Evolutionary conservation across 768 basidiomycete species (phyloP).

Genomic region (Leccinum uliginosum): DNA sequence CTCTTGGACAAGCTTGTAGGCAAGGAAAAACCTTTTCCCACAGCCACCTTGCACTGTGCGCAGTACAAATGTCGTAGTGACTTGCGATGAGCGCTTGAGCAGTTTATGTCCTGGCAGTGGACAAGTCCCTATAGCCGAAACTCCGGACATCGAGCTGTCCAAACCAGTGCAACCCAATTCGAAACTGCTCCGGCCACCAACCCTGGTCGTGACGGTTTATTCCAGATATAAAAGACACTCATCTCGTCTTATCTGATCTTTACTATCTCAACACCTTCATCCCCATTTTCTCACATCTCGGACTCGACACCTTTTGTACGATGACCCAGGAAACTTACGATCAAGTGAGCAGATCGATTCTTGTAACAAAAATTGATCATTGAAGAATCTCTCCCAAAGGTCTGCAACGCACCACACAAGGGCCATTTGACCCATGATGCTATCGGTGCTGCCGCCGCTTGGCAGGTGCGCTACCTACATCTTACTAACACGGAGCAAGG

Average conservation of each 20-base stretch:
- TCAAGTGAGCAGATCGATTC: slow-evolving; percentile 13
- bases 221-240: slow-evolving; percentile 12
- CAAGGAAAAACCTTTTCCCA: neutral
- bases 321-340: slow-evolving; percentile 19
- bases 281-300: neutral
- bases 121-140: neutral
- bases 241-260: slow-evolving; percentile 9
- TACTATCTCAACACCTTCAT: slow-evolving; percentile 5
- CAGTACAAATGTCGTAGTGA: neutral
- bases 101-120: neutral
- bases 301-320: neutral
- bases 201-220: neutral
- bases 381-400: slow-evolving; percentile 30
- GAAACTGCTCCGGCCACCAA: neutral
- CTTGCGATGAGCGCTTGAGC: neutral
- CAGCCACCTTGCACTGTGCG: neutral
- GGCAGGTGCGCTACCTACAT: slow-evolving; percentile 39
- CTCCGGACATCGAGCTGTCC: neutral
- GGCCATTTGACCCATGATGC: slow-evolving; percentile 61
- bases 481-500: neutral
- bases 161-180: slow-evolving; percentile 3
- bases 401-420: slow-evolving; percentile 48
- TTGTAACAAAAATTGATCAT: neutral
- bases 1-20: neutral
- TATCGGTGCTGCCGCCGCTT: slow-evolving; percentile 63